These are phyloP conservation scores for Hypomyces perniciosus DNA, from an alignment of 2,329 filamentous ascomycete species.

Conservation along the genomic window DNA sequence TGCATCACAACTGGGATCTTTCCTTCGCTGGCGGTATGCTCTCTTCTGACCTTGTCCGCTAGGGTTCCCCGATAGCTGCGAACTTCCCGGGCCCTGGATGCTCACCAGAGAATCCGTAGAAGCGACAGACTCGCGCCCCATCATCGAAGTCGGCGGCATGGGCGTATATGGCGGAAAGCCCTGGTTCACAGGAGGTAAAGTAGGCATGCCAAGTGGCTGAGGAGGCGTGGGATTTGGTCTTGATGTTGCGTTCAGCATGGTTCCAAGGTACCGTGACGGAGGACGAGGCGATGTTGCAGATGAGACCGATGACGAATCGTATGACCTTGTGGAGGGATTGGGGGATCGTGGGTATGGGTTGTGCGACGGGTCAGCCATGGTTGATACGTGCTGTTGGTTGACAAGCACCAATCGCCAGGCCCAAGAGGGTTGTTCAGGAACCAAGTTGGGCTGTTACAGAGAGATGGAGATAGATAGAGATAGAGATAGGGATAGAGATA, in stretches of 20 bases:
- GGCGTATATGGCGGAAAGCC: constrained; percentile 50
- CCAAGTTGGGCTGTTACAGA: too few relatives aligned
- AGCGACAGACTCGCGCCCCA: constrained; percentile 56
- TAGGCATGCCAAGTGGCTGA: constrained; percentile 49
- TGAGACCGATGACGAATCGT: constrained; percentile 59
- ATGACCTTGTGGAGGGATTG: constrained; percentile 55
- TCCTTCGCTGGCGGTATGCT: constrained; percentile 88
- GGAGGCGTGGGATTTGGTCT: constrained; percentile 44
- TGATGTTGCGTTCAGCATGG: constrained; percentile 46
- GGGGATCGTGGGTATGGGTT: constrained; percentile 56
- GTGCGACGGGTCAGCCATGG: constrained; percentile 51
- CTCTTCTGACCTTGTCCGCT: constrained; percentile 69
- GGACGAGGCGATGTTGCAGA: constrained; percentile 55
- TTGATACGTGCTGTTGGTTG: constrained; percentile 22
- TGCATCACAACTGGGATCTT: constrained; percentile 96
- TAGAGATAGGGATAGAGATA: too few relatives aligned
- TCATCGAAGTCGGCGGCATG: constrained; percentile 41
- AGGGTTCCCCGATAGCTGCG: constrained; percentile 37
- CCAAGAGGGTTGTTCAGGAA: neutral
- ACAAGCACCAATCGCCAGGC: neutral
- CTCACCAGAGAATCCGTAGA: constrained; percentile 52
- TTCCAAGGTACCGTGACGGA: constrained; percentile 45
- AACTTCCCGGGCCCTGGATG: constrained; percentile 40
- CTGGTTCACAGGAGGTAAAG: constrained; percentile 42
- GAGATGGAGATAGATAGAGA: too few relatives aligned